Evolutionary conservation across 2,329 filamentous ascomycete genomes (phyloP), one percentile per base, ranked within the genome.

Genomic region (Monilinia vaccinii-corymbosi): DNA sequence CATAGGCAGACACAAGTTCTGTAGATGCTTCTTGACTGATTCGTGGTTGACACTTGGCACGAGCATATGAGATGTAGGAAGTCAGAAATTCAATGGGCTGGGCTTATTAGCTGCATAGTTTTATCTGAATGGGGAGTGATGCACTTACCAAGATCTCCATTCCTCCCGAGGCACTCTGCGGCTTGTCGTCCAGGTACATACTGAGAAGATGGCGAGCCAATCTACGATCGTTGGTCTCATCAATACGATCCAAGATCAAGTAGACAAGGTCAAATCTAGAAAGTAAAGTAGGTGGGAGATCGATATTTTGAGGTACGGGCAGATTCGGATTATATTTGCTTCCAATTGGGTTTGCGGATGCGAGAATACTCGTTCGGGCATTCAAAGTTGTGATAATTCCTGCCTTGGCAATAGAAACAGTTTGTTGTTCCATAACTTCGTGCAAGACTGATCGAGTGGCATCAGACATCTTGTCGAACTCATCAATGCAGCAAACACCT

Each of bases 191-290:
- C 28, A 99, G 81, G 71, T 99, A 99, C 86, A 99, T 95, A 60
- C 91, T 91, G 36, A 99, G 84, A 69, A 99, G 77, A 78, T 99
- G 94, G 71, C 92, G 88, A 14, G 94, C 94, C 60, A 99, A 79
- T 48, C 91, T 86, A 63, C 92, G 87, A 73, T 99, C 94, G 58
- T 82, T 86, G 70, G 88, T 87, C 75, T 97, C 94, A 70, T 97
- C 93, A 55, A 95, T 87, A 9, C 89, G 89, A 72, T 99, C 94
- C 51, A 99, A 85, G 47, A 99, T 94, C 1, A 99, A 84, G 71
- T 99, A 99, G 55, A 99, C 93, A 8, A 99, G 79, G 73, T 99
- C 94, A 72, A 99, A 99, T 79, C 94, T 88, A 6, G 92, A 97
- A 56, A 99, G 82, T 8, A 99, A 80, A 0, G 94, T 99, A 0